Evolutionary conservation across 2,329 filamentous ascomycete genomes (phyloP).

Genomic region (Pseudogymnoascus sp.): DNA sequence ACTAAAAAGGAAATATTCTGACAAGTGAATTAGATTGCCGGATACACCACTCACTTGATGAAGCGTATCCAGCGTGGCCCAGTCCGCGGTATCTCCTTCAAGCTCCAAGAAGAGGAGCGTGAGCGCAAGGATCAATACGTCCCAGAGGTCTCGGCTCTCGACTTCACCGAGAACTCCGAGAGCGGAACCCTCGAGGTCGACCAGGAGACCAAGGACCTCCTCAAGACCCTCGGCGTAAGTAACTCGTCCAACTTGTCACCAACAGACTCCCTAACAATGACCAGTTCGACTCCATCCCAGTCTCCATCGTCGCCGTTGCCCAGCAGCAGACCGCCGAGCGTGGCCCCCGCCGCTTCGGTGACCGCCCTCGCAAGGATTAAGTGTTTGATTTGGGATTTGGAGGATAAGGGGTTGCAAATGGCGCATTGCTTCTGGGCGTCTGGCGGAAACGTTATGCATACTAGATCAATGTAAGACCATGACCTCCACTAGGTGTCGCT

Average conservation of each 20-base stretch:
- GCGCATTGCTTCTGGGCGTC: conserved; percentile 25
- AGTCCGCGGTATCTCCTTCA: conserved; percentile 99
- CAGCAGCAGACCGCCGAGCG: conserved; percentile 84
- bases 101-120: conserved; percentile 99
- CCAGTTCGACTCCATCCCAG: conserved; percentile 93
- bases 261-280: conserved; percentile 19
- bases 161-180: conserved; percentile 93
- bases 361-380: conserved; percentile 42
- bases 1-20: background rate
- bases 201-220: conserved; percentile 94
- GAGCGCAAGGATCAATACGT: conserved; percentile 99
- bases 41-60: conserved; percentile 98
- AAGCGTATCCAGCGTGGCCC: conserved; percentile 99
- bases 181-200: conserved; percentile 91
- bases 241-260: conserved; percentile 21
- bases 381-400: conserved; percentile 25
- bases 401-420: conserved; percentile 25
- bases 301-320: conserved; percentile 86
- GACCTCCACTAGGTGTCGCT: conserved; percentile 76
- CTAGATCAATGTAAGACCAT: conserved; percentile 53
- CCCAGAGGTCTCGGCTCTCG: conserved; percentile 94
- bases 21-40: conserved; percentile 63
- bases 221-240: conserved; percentile 98
- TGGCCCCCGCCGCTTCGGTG: conserved; percentile 64
- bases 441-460: conserved; percentile 30